These are phyloP conservation scores for Meyerozyma carpophila DNA, from an alignment of 1,139 yeast genomes.

Conservation along the genomic window DNA sequence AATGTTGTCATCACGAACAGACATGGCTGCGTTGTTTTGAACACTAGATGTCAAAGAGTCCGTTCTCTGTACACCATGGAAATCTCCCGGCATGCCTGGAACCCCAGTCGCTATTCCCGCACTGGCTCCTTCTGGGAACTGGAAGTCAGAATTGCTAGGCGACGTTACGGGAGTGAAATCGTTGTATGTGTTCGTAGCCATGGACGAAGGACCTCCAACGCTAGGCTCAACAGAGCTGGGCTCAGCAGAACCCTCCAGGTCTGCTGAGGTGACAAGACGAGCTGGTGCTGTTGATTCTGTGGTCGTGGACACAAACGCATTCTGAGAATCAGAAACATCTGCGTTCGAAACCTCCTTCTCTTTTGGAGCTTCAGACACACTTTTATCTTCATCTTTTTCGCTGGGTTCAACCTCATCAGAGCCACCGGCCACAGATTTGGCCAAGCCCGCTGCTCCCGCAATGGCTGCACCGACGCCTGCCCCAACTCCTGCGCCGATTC, in stretches of 20 bases:
- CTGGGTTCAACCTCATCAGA: not conserved
- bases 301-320: not conserved
- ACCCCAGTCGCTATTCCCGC: constrained; percentile 36
- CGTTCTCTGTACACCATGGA: constrained; percentile 50
- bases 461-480: constrained; percentile 28
- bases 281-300: not conserved
- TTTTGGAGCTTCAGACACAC: constrained; percentile 7
- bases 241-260: not conserved
- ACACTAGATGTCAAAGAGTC: constrained; percentile 87
- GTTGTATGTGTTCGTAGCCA: constrained; percentile 22
- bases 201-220: constrained; percentile 23
- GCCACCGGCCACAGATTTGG: not conserved
- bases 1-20: constrained; percentile 71
- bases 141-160: constrained; percentile 50
- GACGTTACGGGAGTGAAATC: constrained; percentile 52
- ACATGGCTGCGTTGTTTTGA: constrained; percentile 85
- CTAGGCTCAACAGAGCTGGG: not conserved
- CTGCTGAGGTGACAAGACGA: not conserved
- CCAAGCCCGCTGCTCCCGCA: constrained; percentile 14
- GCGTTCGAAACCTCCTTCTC: not conserved
- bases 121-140: constrained; percentile 41
- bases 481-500: constrained; percentile 13
- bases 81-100: constrained; percentile 45
- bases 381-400: constrained; percentile 5
- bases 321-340: not conserved